Percentiles rank a stretch among this genome's conserved stretches.
Conservation (phyloP, 768 basidiomycete genomes). For the Leccinellum rugosiceps region DNA sequence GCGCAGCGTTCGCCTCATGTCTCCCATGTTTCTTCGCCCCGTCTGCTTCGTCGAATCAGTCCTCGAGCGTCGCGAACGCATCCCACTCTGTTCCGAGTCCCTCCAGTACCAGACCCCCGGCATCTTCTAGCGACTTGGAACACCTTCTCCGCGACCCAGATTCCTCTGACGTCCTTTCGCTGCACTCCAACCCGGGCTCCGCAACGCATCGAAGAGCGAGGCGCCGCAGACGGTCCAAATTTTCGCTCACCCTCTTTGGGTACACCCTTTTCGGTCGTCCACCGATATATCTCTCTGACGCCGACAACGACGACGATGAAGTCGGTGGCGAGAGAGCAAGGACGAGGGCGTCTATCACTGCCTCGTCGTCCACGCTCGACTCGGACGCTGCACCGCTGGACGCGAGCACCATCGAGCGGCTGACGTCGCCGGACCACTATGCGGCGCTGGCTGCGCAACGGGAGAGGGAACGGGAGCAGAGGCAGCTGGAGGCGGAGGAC, state of each 20-base stretch:
- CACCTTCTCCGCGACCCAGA: slow-evolving; percentile 50
- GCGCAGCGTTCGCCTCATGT: slow-evolving; percentile 58
- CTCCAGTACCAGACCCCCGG: slow-evolving; percentile 11
- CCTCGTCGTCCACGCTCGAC: slow-evolving; percentile 52
- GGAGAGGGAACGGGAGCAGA: slow-evolving; percentile 25
- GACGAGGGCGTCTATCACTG: slow-evolving; percentile 24
- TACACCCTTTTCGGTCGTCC: slow-evolving; percentile 64
- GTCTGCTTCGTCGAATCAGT: slow-evolving; percentile 31
- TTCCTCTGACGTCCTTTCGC: slow-evolving; percentile 52
- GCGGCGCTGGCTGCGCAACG: slow-evolving; percentile 29
- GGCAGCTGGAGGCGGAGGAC: slow-evolving; percentile 32
- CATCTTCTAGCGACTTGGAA: slow-evolving; percentile 41
- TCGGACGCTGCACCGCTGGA: slow-evolving; percentile 70
- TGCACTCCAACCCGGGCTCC: slow-evolving; percentile 59
- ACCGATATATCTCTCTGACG: slow-evolving; percentile 58
- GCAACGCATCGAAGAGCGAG: slow-evolving; percentile 30
- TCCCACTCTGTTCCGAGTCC: slow-evolving; percentile 25
- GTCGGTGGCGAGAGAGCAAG: slow-evolving; percentile 15
- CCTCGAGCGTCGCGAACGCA: slow-evolving; percentile 1
- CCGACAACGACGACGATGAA: slow-evolving; percentile 50
- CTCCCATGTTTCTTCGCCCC: slow-evolving; percentile 52
- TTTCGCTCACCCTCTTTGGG: slow-evolving; percentile 58
- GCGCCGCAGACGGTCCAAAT: slow-evolving; percentile 32
- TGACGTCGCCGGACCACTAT: slow-evolving; percentile 42
- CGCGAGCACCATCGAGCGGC: slow-evolving; percentile 48